Evolutionary conservation across 805 yeast genomes (phyloP).

Genomic region (Lachancea sp.): DNA sequence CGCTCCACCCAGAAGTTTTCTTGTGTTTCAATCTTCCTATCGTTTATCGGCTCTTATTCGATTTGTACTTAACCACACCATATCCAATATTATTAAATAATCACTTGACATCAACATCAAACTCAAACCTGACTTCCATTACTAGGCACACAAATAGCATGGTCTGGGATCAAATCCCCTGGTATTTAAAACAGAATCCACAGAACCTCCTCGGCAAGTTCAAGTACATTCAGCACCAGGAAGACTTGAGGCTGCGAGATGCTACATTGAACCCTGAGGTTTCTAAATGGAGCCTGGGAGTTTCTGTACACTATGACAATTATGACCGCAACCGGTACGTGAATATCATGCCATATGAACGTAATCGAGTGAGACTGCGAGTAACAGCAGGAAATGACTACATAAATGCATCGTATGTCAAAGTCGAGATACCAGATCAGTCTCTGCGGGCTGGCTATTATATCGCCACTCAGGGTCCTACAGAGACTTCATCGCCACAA

Average conservation of each 20-base stretch:
- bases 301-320: constrained; percentile 21
- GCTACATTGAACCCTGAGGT: constrained; percentile 26
- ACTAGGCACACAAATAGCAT: not conserved
- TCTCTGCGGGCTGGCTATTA: constrained; percentile 34
- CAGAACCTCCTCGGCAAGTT: constrained; percentile 27
- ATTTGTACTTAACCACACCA: no score
- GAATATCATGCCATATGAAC: constrained; percentile 62
- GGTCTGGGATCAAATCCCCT: constrained; percentile 12
- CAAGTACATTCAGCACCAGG: constrained; percentile 31
- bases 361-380: constrained; percentile 43
- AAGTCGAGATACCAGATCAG: constrained; percentile 22
- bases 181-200: constrained; percentile 27
- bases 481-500: constrained; percentile 63
- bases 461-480: constrained; percentile 78
- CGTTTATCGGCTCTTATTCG: not conserved
- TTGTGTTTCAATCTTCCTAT: not conserved
- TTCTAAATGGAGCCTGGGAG: constrained; percentile 31
- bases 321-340: constrained; percentile 49
- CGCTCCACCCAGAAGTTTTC: not conserved
- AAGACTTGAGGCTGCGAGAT: constrained; percentile 35
- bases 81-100: no score
- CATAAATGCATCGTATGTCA: constrained; percentile 77
- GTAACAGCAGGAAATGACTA: constrained; percentile 45
- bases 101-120: not conserved
- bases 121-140: not conserved